These are phyloP conservation scores for Melaleuca quinquenervia DNA, from an alignment of 345 rosid species.

Conservation along the genomic window DNA sequence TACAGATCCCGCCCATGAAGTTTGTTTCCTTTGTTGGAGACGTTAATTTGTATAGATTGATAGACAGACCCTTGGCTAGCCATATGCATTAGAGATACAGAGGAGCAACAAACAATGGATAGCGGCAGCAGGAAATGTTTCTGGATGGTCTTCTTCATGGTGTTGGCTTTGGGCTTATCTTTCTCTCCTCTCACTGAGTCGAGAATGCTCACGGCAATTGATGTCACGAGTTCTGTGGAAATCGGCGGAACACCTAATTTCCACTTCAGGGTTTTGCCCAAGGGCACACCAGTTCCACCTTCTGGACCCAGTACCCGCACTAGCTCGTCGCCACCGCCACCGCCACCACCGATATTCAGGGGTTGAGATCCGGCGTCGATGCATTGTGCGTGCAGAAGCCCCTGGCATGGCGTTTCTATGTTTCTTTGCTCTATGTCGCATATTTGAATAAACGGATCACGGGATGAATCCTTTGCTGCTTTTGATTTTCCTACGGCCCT, in stretches of 20 bases:
- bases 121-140: not conserved
- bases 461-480: not conserved
- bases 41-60: too few species aligned
- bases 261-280: not conserved
- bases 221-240: not conserved
- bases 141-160: not conserved
- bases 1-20: too few species aligned
- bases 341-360: not conserved
- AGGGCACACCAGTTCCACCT: not conserved
- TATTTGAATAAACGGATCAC: not conserved
- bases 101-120: not conserved
- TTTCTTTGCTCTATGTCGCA: not conserved
- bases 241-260: not conserved
- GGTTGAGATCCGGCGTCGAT: not conserved
- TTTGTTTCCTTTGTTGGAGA: too few species aligned
- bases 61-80: too few species aligned
- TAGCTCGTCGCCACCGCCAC: not conserved
- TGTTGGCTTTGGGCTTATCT: not conserved
- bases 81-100: not conserved
- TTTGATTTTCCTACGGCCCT: not conserved
- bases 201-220: not conserved
- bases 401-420: not conserved
- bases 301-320: not conserved
- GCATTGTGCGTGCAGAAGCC: not conserved
- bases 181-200: not conserved